Base-by-base conservation (phyloP, 495 filamentous ascomycete genomes). In the Trichocladium antarcticum region DNA sequence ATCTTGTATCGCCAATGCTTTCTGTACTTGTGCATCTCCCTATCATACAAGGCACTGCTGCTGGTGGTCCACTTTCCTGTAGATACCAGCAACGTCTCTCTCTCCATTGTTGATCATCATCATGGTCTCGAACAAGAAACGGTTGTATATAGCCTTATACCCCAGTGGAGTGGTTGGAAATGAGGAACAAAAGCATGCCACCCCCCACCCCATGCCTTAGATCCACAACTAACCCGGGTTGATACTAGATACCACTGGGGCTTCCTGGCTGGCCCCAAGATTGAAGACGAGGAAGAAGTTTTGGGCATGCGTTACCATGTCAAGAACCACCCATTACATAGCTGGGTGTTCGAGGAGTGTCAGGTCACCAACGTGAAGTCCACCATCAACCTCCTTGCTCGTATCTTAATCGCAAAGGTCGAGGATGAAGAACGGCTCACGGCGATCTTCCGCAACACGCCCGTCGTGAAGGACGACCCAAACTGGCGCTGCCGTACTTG, bases 111-210 rank as follows among this genome's bases (percentile, higher is more conserved):
- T 8, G 4, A 27, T 27, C 24, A 2, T 28, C 22, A 42, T 1
- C 22, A 45, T 45, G 42, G 42, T 45, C 1, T 36, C 31, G 2
- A 35, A 45, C 31, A 45, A 45, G 42, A 45, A 45, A 16, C 42
- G 20, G 31, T 31, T 36, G 11, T 45, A 45, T 11, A 17, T 45
- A 6, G 42, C 42, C 12, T 19, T 45, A 12, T 36, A 36, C 19
- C 42, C 42, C 11, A 45, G 42, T 12, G 31, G 42, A 1, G 42
- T 45, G 12, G 3, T 15, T 11, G 21, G 21, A 12, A 45, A 45
- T 16, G 42, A 45, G 19, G 42, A 45, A 36, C 42, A 19, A n/a
- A 45, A 11, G 42, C 36, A 45, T 10, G 17, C 24, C 42, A 16
- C 24, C 8, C 24, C 24, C 8, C 6, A 6, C 24, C 24, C 24